A percentile compares a stretch with the other conserved stretches of the same genome.
These are phyloP conservation scores for Nadsonia commutata DNA, from an alignment of 1,139 yeast genomes.

Conservation along the genomic window DNA sequence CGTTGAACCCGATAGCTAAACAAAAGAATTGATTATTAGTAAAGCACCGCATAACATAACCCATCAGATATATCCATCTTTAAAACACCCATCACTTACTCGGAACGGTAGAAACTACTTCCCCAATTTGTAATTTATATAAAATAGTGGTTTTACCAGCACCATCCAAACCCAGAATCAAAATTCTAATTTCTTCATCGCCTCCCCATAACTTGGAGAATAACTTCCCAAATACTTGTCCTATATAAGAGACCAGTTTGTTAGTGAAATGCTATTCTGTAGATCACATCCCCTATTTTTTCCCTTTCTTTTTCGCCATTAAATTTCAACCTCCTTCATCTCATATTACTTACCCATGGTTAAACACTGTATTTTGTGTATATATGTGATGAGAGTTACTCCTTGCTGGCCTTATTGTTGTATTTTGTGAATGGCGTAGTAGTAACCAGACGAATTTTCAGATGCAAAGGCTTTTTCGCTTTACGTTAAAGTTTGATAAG, in stretches of 20 bases:
- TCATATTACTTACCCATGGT: not conserved
- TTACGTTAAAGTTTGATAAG: too few relatives aligned
- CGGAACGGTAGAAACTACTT: conserved; percentile 86
- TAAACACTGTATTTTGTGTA: not conserved
- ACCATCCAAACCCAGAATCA: conserved; percentile 89
- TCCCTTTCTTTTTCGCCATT: too few relatives aligned
- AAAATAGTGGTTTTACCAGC: conserved; percentile 96
- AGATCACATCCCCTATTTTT: too few relatives aligned
- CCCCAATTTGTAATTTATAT: conserved; percentile 81
- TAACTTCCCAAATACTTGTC: conserved; percentile 46
- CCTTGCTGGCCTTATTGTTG: not conserved
- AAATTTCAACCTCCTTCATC: not conserved
- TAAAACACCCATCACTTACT: conserved; percentile 30
- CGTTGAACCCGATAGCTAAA: conserved; percentile 80
- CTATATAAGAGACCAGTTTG: conserved; percentile 9
- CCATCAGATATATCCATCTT: too few relatives aligned
- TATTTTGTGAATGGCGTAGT: too few relatives aligned
- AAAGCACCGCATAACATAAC: conserved; percentile 4
- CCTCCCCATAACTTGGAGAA: conserved; percentile 82
- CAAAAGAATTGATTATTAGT: not conserved
- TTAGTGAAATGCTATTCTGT: not conserved
- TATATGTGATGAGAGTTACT: not conserved
- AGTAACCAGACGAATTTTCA: too few relatives aligned
- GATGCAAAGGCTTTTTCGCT: too few relatives aligned
- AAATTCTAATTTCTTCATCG: conserved; percentile 77